Evolutionary conservation across 805 yeast species (phyloP), one percentile per base, ranked within the genome.

Genomic region (Kluyveromyces siamensis): DNA sequence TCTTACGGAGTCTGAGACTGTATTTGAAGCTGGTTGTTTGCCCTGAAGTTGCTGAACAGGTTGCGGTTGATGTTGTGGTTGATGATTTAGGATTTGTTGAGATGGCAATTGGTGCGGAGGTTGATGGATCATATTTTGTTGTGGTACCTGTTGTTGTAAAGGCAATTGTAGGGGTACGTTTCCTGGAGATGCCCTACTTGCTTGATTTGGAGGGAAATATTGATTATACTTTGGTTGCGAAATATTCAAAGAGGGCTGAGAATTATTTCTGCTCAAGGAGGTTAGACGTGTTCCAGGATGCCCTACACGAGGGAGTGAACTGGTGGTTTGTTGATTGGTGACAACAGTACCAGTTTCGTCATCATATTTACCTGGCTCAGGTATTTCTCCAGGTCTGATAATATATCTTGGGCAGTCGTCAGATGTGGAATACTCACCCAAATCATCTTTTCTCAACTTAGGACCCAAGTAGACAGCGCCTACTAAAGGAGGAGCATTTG

Each of bases 401-500:
- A 72, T 68, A 51, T 72, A 70, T 49, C 71, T 67, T 27, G 75
- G 75, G 50, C 72, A 69, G 8, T 71, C 70, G 37, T 67, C 68
- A 19, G 79, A 72, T n/a, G 78, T 67, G 1, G 80, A 71, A 57
- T 81, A 81, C 66, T 84, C 88, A 50, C 89, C 95, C 48, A 85
- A 75, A 60, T 91, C 96, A 62, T 89, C 96, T 48, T 83, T 81
- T 40, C 81, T 80, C 54, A 81, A 80, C 37, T 82, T 79, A 1
- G 87, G 85, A 52, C 91, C 78, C 52, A 83, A 68, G 65, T 87
- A 91, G 8, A 93, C 96, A 30, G 87, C 93, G 27, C 99, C 99
- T 36, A 86, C 80, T 30, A 89, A 65, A n/a, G 99, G 98, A 13
- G 98, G 98, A 0, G 96, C 95, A 56, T 87, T 82, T 54, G 84